Percentiles rank a stretch among this genome's conserved stretches.
These are phyloP conservation scores for Saturnispora gosingensis DNA, from an alignment of 805 yeast species.

Conservation along the genomic window DNA sequence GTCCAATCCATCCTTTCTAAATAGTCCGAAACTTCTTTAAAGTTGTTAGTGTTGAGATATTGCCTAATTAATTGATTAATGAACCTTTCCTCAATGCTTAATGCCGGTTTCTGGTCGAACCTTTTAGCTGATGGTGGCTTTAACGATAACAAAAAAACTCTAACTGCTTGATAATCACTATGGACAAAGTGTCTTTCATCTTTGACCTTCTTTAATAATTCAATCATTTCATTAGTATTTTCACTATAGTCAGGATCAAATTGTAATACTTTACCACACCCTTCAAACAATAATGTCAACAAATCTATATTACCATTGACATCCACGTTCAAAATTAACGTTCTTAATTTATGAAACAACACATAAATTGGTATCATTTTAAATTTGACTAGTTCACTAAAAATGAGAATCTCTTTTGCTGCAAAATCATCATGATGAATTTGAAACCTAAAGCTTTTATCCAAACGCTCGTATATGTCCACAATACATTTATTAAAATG, in stretches of 20 bases:
- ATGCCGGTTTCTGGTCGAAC: conserved; percentile 17
- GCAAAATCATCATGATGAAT: conserved; percentile 44
- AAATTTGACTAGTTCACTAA: conserved; percentile 71
- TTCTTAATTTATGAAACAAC: conserved; percentile 63
- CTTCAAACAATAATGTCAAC: conserved; percentile 60
- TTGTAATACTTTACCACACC: conserved; percentile 58
- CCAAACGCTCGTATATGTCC: conserved; percentile 46
- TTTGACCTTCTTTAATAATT: conserved; percentile 40
- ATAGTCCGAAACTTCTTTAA: conserved; percentile 28
- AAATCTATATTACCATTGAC: conserved; percentile 58
- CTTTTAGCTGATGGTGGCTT: conserved; percentile 44
- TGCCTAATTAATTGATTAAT: conserved; percentile 40
- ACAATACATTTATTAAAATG: conserved; percentile 41
- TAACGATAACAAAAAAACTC: conserved; percentile 43
- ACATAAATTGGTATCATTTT: conserved; percentile 61
- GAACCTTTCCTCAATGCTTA: conserved; percentile 39
- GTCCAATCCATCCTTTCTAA: conserved; percentile 40
- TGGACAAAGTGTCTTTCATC: conserved; percentile 41
- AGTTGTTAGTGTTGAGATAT: conserved; percentile 36
- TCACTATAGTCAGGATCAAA: conserved; percentile 45
- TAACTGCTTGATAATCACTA: conserved; percentile 49
- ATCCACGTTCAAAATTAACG: conserved; percentile 42
- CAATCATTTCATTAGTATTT: conserved; percentile 56
- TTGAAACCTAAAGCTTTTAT: conserved; percentile 51
- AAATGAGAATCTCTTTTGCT: conserved; percentile 50